These are phyloP conservation scores for Aspergillus hancockii DNA, from an alignment of 495 filamentous ascomycete genomes.

Conservation along the genomic window DNA sequence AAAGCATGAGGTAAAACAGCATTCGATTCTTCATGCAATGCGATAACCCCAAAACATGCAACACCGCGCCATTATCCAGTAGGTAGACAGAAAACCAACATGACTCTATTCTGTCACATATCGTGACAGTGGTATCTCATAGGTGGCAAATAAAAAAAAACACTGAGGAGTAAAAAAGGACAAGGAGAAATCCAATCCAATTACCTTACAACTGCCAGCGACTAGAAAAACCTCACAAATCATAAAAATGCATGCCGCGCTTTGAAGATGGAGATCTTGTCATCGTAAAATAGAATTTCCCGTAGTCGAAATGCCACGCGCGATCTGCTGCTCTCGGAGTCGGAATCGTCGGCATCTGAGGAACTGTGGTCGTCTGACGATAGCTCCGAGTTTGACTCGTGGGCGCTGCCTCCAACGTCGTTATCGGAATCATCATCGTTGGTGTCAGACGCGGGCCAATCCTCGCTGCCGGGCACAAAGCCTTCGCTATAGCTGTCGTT, in stretches of 20 bases:
- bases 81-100: slow-evolving; percentile 7
- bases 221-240: slow-evolving; percentile 15
- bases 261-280: slow-evolving; percentile 83
- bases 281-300: slow-evolving; percentile 88
- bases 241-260: slow-evolving; percentile 72
- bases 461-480: slow-evolving; percentile 41
- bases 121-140: slow-evolving; percentile 19
- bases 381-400: slow-evolving; percentile 45
- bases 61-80: background rate
- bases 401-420: slow-evolving; percentile 31
- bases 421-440: slow-evolving; percentile 54
- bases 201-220: background rate
- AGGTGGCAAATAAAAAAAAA: slow-evolving; percentile 8
- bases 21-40: background rate
- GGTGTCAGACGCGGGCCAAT: slow-evolving; percentile 41
- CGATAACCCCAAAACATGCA: background rate
- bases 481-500: slow-evolving; percentile 44
- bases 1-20: background rate
- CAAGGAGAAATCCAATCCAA: background rate
- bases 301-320: slow-evolving; percentile 64
- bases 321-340: slow-evolving; percentile 49
- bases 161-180: background rate
- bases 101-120: background rate
- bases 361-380: slow-evolving; percentile 37
- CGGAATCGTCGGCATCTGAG: slow-evolving; percentile 54